Evolutionary conservation across 345 rosid genomes (phyloP), one percentile per base, ranked within the genome.

Genomic region (Lumnitzera littorea): DNA sequence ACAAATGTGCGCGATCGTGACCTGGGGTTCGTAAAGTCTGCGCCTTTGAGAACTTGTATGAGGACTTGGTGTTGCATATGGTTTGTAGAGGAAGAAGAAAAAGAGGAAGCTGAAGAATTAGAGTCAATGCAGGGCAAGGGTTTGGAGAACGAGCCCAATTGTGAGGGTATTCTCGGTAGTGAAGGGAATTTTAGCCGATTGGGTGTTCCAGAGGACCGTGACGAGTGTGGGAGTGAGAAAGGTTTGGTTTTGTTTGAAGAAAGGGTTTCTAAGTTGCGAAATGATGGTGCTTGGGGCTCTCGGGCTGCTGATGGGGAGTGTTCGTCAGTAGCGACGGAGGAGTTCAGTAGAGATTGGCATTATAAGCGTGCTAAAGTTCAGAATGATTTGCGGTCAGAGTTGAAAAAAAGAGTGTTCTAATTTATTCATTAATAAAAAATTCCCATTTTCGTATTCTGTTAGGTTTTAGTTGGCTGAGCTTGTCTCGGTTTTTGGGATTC

Each of bases 341-440:
- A 60, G 55, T 65, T 73, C 23, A 76, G 74, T 70, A 74, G 80
- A 16, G 90, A 84, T 73, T 76, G 65, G 16, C 74, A 77, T 13
- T 78, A 87, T 75, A 94, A 94, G 69, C 84, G 99, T 63, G 97
- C 97, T n/a, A 94, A 71, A 80, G 84, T 91, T 46, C 68, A 78
- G 61, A 59, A 79, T 56, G 79, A 64, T 51, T 58, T 74, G 53
- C 50, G 55, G 94, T 88, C 76, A 84, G 92, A 0, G 43, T 36
- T 36, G 43, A 36, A 36, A 36, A 20, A 36, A 36, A 36, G 9
- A 16, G 12, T 27, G 15, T 61, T 46, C 17, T 47, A 12, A 24
- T 59, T 16, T 17, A 4, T 8, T 48, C 0, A 20, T 58, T 46
- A 15, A 8, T 2, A 0, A 11, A 46, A 27, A 36, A 9, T 5